A percentile compares a stretch with the other conserved stretches of the same genome.
These are phyloP conservation scores for Lactuca sativa DNA, from an alignment of 129 eudicot species.

Conservation along the genomic window DNA sequence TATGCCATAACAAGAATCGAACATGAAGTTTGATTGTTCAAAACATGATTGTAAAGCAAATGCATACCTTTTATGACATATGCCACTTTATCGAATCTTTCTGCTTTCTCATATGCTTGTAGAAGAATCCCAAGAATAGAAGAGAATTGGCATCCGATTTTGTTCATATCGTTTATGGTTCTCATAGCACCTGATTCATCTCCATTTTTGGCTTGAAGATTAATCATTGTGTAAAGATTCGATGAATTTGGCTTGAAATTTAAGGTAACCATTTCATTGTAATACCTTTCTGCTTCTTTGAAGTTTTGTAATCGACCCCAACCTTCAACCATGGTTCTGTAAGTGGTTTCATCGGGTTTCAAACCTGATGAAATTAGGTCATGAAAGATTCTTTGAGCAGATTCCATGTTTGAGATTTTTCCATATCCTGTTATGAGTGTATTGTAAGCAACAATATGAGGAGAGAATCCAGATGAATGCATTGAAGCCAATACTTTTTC, in stretches of 20 bases:
- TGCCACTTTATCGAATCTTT: constrained; percentile 54
- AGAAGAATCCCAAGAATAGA: constrained; percentile 70
- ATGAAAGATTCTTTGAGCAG: constrained; percentile 50
- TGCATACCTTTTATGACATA: constrained; percentile 44
- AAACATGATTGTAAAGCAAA: constrained; percentile 55
- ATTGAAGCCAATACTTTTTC: constrained; percentile 53
- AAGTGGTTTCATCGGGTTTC: constrained; percentile 83
- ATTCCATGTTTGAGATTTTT: constrained; percentile 69
- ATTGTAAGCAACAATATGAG: constrained; percentile 83
- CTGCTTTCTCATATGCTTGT: constrained; percentile 78
- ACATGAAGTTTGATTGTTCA: constrained; percentile 73
- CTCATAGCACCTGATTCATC: constrained; percentile 59
- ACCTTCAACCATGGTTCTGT: constrained; percentile 94
- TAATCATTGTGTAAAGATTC: constrained; percentile 76
- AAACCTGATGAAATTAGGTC: constrained; percentile 50
- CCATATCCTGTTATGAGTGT: constrained; percentile 90
- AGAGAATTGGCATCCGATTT: constrained; percentile 72
- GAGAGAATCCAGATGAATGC: constrained; percentile 65
- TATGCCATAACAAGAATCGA: constrained; percentile 78
- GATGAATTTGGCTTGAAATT: constrained; percentile 75
- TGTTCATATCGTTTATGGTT: constrained; percentile 65
- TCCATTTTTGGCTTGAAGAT: constrained; percentile 68
- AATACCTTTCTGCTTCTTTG: constrained; percentile 58
- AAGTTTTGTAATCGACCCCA: constrained; percentile 74
- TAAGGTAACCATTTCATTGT: constrained; percentile 45